Conservation (phyloP, 2,329 filamentous ascomycete genomes). For the Clonostachys byssicola region DNA sequence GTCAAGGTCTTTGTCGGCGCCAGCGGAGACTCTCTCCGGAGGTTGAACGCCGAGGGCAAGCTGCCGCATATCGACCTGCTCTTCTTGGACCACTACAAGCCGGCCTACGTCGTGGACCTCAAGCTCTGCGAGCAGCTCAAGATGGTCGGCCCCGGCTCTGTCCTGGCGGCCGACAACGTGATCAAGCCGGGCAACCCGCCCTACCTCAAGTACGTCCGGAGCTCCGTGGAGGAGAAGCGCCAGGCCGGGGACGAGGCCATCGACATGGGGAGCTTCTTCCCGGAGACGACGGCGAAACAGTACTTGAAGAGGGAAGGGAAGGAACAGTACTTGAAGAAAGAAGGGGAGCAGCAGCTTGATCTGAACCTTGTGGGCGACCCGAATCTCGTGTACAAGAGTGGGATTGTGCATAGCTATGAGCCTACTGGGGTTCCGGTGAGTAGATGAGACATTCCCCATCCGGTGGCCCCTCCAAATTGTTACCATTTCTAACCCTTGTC, state of each 20-base stretch:
- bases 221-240: constrained; percentile 45
- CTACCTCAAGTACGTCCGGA: constrained; percentile 67
- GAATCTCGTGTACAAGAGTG: constrained; percentile 61
- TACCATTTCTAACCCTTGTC: neutral
- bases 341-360: constrained; percentile 31
- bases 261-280: constrained; percentile 21
- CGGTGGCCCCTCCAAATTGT: neutral
- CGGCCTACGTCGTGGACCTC: constrained; percentile 68
- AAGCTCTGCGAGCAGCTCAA: constrained; percentile 72
- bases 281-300: constrained; percentile 39
- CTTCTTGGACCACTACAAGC: constrained; percentile 81
- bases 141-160: constrained; percentile 57
- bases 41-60: constrained; percentile 47
- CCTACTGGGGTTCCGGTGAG: constrained; percentile 62
- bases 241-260: constrained; percentile 5
- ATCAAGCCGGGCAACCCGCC: constrained; percentile 68
- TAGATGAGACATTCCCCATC: constrained; percentile 1
- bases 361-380: constrained; percentile 49
- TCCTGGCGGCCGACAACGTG: constrained; percentile 66
- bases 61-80: constrained; percentile 63
- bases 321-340: constrained; percentile 52
- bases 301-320: constrained; percentile 52
- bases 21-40: constrained; percentile 60
- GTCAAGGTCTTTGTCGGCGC: constrained; percentile 69
- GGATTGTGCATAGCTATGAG: constrained; percentile 60